Percentiles rank a stretch among this genome's conserved stretches.
Conservation (phyloP, 108 stramenopile genomes). For the Cyclotella kingstonii region DNA sequence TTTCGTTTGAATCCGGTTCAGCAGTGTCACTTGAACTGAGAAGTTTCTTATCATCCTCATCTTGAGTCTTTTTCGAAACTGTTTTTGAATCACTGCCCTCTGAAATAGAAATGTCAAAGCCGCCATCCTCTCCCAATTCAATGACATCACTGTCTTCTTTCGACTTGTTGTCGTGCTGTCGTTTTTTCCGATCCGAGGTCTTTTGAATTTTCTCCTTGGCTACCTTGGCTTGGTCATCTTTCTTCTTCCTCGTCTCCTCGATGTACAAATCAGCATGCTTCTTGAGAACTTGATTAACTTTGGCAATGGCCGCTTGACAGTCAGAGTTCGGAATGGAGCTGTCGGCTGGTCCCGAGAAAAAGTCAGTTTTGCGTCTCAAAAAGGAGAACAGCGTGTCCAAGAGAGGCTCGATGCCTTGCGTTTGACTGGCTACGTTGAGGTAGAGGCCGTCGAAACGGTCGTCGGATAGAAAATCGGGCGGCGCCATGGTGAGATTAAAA, state of each 20-base stretch:
- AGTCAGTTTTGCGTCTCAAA: constrained; percentile 98
- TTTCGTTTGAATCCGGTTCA: neutral
- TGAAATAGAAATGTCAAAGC: constrained; percentile 63
- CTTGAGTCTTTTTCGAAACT: neutral
- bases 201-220: constrained; percentile 29
- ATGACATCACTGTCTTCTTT: constrained; percentile 61
- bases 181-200: too few relatives aligned
- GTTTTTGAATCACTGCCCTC: constrained; percentile 4
- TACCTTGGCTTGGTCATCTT: constrained; percentile 34
- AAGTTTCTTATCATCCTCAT: constrained; percentile 8
- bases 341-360: constrained; percentile 77
- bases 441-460: constrained; percentile 97
- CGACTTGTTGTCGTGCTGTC: constrained; percentile 19
- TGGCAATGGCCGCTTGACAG: constrained; percentile 51
- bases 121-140: constrained; percentile 67
- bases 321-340: constrained; percentile 39
- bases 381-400: constrained; percentile 97
- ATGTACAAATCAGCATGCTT: constrained; percentile 70
- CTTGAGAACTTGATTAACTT: constrained; percentile 75
- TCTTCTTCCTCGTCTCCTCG: constrained; percentile 36
- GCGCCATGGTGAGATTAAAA: constrained; percentile 2
- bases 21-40: constrained; percentile 5
- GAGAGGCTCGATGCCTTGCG: constrained; percentile 95
- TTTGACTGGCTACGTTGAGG: constrained; percentile 91
- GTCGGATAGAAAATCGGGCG: constrained; percentile 66